These are phyloP conservation scores for Mollisia scopiformis DNA, from an alignment of 2,329 filamentous ascomycete species.

Conservation along the genomic window DNA sequence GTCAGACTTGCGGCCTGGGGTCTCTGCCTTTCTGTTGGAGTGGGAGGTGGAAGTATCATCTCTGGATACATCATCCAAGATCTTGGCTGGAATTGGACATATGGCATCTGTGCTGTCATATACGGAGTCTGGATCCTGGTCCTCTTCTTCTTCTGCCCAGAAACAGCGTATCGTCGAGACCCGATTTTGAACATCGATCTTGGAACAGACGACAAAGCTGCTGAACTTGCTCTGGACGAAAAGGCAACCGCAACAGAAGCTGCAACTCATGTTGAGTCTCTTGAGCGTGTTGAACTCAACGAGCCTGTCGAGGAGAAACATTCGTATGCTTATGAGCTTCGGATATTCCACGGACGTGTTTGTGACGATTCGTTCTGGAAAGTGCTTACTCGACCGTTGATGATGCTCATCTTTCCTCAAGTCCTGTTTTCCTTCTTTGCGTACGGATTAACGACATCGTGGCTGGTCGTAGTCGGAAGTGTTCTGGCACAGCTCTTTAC, in stretches of 20 bases:
- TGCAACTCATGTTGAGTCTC: background rate
- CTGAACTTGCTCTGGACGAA: constrained; percentile 4
- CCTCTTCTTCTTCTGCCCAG: constrained; percentile 46
- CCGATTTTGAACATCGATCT: constrained; percentile 17
- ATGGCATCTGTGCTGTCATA: constrained; percentile 41
- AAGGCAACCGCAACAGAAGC: background rate
- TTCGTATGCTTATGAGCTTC: constrained; percentile 13
- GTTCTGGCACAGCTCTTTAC: constrained; percentile 18
- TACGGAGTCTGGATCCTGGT: constrained; percentile 41
- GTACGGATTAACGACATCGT: constrained; percentile 19
- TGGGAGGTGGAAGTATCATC: constrained; percentile 34
- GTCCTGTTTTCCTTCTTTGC: constrained; percentile 24
- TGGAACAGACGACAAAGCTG: constrained; percentile 17
- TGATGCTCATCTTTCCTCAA: constrained; percentile 33
- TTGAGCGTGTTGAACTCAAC: background rate
- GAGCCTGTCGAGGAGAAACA: constrained; percentile 5
- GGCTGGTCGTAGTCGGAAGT: constrained; percentile 21
- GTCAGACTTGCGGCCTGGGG: constrained; percentile 24
- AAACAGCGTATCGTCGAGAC: constrained; percentile 40
- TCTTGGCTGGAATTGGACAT: constrained; percentile 36
- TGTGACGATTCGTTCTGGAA: constrained; percentile 35
- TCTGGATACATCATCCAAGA: constrained; percentile 40
- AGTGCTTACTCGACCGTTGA: constrained; percentile 32
- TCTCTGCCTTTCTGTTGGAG: constrained; percentile 17
- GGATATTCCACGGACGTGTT: constrained; percentile 34